These are phyloP conservation scores for Fistulinella prunicolor DNA, from an alignment of 768 basidiomycete genomes.

Conservation along the genomic window DNA sequence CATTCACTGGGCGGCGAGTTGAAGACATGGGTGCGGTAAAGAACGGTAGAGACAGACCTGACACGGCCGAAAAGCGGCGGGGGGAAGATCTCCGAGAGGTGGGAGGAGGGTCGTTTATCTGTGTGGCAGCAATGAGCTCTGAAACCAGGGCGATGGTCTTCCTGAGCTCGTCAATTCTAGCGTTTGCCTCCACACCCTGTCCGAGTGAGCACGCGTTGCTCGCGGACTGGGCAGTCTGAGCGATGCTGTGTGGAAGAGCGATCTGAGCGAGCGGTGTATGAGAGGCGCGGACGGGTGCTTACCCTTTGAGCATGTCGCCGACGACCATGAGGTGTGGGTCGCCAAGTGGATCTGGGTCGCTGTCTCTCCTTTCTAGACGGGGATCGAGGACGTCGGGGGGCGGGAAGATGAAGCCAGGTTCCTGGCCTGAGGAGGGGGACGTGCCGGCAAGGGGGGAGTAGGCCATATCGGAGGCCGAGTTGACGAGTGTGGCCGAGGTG, in stretches of 20 bases:
- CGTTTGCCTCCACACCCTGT: slow-evolving; percentile 47
- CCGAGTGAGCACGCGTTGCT: slow-evolving; percentile 46
- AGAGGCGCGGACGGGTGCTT: slow-evolving; percentile 7
- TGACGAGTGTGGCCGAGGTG: slow-evolving; percentile 16
- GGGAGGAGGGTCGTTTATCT: slow-evolving; percentile 33
- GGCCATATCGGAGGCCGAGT: slow-evolving; percentile 22
- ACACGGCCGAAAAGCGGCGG: slow-evolving; percentile 17
- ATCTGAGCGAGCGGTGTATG: slow-evolving; percentile 17
- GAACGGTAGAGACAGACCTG: slow-evolving; percentile 34
- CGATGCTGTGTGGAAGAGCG: slow-evolving; percentile 46
- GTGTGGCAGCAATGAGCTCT: slow-evolving; percentile 49
- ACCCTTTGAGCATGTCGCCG: slow-evolving; percentile 55
- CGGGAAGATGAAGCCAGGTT: slow-evolving; percentile 25
- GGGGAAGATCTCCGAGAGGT: slow-evolving; percentile 33
- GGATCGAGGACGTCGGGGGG: slow-evolving; percentile 24
- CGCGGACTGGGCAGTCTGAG: slow-evolving; percentile 57
- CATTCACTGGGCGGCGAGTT: slow-evolving; percentile 17
- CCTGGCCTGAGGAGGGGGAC: slow-evolving; percentile 10
- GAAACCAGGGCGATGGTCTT: slow-evolving; percentile 52
- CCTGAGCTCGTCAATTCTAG: slow-evolving; percentile 54
- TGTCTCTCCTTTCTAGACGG: slow-evolving; percentile 11
- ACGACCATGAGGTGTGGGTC: slow-evolving; percentile 50
- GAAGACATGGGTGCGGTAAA: slow-evolving; percentile 35
- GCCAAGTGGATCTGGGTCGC: slow-evolving; percentile 33
- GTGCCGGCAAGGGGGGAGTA: slow-evolving; percentile 21